Base-by-base conservation (phyloP, 352 stramenopile species). In the Phytophthora parvispora region DNA sequence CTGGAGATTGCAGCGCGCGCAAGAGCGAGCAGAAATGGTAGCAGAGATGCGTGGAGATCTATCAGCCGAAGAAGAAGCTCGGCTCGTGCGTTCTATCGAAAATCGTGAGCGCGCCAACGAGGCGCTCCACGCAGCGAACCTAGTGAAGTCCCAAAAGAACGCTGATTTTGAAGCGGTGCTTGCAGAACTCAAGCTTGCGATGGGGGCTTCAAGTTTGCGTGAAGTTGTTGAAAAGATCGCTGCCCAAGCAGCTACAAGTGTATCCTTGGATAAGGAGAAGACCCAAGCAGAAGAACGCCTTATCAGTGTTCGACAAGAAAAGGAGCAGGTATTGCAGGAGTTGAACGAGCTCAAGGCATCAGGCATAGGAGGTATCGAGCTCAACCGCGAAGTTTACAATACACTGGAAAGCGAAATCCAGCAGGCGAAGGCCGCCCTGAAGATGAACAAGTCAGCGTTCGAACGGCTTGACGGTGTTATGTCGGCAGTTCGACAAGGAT, bases 261-360 rank as follows among this genome's bases (percentile, higher is more conserved):
- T 80, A 24, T 92, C 88, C 12, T 77, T 96, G 5, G 86, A 94
- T 20, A 90, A 90, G 50, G 88, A 96, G 64, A 94, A 94, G 57
- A 73, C 75, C 0, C 72, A 87, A 45, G 81, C 81, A 13, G 88
- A 96, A 50, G 74, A 83, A 16, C 64, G 80, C 13, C 67, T 94
- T 15, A 64, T 86, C 3, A 59, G 69, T 5, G 80, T 80, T 20
- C 84, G 89, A 2, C 75, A 85, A 18, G 78, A 93, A 27, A 94
- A 94, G 47, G 87, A 93, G 36, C 66, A 87, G 24, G 78, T 78
- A 2, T 18, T 92, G 8, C 76, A 84, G 42, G 65, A 74, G 15
- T 77, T 94, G 8, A 93, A 94, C 27, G 87, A 94, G 38, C 81
- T 96, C 55, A 96, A 96, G 59, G 86, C 86, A 1, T 94, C 86